These are phyloP conservation scores for Cnidoscolus chayamansa DNA, from an alignment of 441 rosid genomes.

Conservation along the genomic window DNA sequence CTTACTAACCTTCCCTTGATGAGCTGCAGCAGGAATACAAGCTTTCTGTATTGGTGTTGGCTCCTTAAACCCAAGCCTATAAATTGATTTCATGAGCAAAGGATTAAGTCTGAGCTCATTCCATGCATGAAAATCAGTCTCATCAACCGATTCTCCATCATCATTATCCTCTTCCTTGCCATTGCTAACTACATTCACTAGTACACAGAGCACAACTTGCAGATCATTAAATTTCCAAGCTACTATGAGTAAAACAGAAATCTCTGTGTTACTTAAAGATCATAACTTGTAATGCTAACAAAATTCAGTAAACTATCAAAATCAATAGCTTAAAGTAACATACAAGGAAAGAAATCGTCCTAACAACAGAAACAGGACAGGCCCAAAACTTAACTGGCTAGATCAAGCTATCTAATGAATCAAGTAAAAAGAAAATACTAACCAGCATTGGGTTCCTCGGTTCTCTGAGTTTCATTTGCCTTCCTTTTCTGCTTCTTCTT, in stretches of 20 bases:
- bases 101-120: constrained; percentile 83
- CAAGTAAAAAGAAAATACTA: constrained; percentile 28
- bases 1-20: constrained; percentile 83
- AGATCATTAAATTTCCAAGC: constrained; percentile 1
- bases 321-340: neutral
- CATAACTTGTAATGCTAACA: neutral
- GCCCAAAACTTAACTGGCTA: neutral
- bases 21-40: constrained; percentile 87
- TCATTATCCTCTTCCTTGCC: constrained; percentile 34
- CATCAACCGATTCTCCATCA: constrained; percentile 48
- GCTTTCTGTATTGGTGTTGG: constrained; percentile 90
- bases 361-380: neutral
- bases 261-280: neutral
- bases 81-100: constrained; percentile 65
- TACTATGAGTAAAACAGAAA: neutral
- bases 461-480: constrained; percentile 30
- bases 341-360: neutral
- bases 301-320: neutral
- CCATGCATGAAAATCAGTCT: constrained; percentile 71
- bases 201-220: constrained; percentile 12
- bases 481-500: constrained; percentile 38
- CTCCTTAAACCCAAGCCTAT: constrained; percentile 73
- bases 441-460: constrained; percentile 48
- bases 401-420: neutral
- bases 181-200: constrained; percentile 32